Percentiles rank a stretch among this genome's conserved stretches.
These are phyloP conservation scores for Benincasa hispida DNA, from an alignment of 306 rosid species.

Conservation along the genomic window DNA sequence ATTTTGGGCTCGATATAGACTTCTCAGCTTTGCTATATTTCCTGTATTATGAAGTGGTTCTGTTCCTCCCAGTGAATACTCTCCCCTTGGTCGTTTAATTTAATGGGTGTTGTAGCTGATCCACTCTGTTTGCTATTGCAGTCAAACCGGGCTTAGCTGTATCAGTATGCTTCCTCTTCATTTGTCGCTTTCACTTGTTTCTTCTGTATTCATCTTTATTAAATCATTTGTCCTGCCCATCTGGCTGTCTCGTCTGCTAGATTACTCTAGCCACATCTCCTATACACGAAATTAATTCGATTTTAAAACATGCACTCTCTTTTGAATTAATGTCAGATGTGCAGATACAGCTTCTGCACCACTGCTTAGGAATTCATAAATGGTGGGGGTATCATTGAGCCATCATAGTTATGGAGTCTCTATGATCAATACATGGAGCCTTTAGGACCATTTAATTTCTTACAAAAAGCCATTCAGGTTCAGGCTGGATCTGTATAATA, in stretches of 20 bases:
- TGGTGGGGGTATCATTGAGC: slow-evolving; percentile 3
- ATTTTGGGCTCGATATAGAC: not conserved
- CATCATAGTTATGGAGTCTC: not conserved
- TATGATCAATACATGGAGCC: not conserved
- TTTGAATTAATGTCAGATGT: slow-evolving; percentile 5
- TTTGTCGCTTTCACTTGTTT: slow-evolving; percentile 6
- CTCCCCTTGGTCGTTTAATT: slow-evolving; percentile 3
- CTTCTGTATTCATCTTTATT: not conserved
- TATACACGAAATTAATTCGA: not conserved
- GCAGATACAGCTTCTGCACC: slow-evolving; percentile 8
- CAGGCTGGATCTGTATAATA: not conserved
- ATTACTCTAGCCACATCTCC: slow-evolving; percentile 3
- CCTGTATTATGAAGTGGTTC: not conserved
- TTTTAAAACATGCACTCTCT: not conserved
- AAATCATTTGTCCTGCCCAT: not conserved
- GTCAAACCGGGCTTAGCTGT: slow-evolving; percentile 7
- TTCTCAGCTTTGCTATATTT: not conserved
- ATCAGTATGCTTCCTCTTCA: slow-evolving; percentile 6
- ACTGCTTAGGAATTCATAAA: not conserved
- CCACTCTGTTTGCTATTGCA: slow-evolving; percentile 8
- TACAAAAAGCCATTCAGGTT: not conserved
- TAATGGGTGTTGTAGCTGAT: not conserved
- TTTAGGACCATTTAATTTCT: not conserved
- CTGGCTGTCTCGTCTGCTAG: not conserved
- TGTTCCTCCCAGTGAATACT: not conserved